Evolutionary conservation across 352 stramenopile species (phyloP).

Genomic region (Thraustochytrium striatum): DNA sequence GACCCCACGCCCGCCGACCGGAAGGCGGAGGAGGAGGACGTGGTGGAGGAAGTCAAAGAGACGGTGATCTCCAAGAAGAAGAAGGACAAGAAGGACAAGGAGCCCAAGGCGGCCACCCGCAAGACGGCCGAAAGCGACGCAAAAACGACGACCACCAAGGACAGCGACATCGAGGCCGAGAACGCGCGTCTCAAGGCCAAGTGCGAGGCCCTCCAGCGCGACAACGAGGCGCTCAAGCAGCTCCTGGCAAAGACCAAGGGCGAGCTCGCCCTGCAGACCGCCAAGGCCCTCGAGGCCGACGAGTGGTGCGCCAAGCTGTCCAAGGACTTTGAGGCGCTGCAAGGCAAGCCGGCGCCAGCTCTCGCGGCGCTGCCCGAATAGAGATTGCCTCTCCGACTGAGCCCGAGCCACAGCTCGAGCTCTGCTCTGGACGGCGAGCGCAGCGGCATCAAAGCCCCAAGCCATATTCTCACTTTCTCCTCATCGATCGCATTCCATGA

Average conservation of each 20-base stretch:
- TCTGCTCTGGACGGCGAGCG: no score
- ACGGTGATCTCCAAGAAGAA: background rate
- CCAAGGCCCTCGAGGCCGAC: slow-evolving; percentile 43
- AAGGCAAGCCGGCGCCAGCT: background rate
- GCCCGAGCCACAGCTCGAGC: no score
- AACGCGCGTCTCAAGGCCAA: background rate
- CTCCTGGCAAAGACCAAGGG: background rate
- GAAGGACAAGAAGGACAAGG: slow-evolving; percentile 15
- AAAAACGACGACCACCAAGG: background rate
- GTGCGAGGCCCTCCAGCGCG: background rate
- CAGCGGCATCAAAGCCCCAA: no score
- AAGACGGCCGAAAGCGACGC: background rate
- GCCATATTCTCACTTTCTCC: no score
- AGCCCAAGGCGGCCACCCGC: background rate
- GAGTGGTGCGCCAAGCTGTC: slow-evolving; percentile 47
- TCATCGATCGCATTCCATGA: no score
- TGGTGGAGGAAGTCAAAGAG: background rate
- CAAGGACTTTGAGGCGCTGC: slow-evolving; percentile 4
- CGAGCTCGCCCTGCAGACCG: slow-evolving; percentile 32
- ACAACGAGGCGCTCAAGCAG: slow-evolving; percentile 7
- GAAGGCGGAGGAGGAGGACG: background rate
- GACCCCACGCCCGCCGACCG: background rate
- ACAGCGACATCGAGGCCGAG: background rate
- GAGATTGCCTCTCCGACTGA: no score
- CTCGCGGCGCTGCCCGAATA: no score